Evolutionary conservation across 306 rosid species (phyloP).

Genomic region (Coriaria nepalensis): DNA sequence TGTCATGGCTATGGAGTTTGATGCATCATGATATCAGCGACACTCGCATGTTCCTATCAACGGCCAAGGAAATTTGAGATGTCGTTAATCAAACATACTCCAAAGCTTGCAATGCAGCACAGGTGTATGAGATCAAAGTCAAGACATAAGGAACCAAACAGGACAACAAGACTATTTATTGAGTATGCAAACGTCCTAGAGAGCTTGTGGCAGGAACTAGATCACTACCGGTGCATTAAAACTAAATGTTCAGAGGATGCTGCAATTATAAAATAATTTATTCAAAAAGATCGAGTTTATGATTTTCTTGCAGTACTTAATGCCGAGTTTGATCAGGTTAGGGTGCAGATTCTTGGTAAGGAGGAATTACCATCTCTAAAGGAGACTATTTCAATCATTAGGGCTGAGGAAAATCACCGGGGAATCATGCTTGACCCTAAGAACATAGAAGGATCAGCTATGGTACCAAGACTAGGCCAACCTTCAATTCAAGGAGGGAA

Average conservation of each 20-base stretch:
- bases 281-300: no score
- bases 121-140: neutral
- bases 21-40: neutral
- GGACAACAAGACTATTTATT: neutral
- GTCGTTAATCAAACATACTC: neutral
- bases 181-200: neutral
- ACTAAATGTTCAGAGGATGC: no score
- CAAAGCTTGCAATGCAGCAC: neutral
- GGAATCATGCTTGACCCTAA: neutral
- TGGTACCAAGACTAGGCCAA: neutral
- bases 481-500: neutral
- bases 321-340: neutral
- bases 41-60: neutral
- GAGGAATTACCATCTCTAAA: neutral
- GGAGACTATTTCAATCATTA: no score
- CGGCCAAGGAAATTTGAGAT: neutral
- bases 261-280: no score
- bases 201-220: no score
- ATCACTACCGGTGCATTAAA: no score
- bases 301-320: neutral
- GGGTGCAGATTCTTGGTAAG: conserved; percentile 2
- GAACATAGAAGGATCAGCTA: neutral
- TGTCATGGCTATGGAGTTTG: conserved; percentile 7
- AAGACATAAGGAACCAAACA: neutral
- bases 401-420: no score